Evolutionary conservation across 2,329 filamentous ascomycete genomes (phyloP).

Genomic region (Fusarium concolor): DNA sequence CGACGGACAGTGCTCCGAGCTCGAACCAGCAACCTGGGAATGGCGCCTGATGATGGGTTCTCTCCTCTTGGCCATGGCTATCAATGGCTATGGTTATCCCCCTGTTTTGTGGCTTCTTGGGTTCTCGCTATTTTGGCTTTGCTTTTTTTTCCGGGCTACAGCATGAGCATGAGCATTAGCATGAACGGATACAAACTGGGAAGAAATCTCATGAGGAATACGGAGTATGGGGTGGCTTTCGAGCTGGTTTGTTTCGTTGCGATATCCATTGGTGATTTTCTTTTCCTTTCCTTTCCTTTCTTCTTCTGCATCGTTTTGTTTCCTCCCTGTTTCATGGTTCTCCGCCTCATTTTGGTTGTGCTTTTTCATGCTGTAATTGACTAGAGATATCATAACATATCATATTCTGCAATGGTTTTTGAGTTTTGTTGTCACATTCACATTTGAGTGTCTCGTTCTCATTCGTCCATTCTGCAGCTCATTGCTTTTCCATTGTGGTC

Average conservation of each 20-base stretch:
- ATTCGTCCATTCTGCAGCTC: slow-evolving; percentile 2
- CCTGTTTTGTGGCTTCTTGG: slow-evolving; percentile 4
- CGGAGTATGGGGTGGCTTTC: slow-evolving; percentile 35
- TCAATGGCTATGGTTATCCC: not conserved
- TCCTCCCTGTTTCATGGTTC: not conserved
- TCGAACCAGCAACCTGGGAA: slow-evolving; percentile 12
- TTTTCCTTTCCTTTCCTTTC: not conserved
- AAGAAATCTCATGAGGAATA: slow-evolving; percentile 19
- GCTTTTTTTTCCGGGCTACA: slow-evolving; percentile 1
- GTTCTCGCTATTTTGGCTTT: slow-evolving; percentile 17
- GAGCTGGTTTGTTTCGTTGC: slow-evolving; percentile 24
- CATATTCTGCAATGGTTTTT: slow-evolving; percentile 5
- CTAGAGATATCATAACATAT: slow-evolving; percentile 14
- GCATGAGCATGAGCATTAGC: not conserved
- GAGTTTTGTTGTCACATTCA: not conserved
- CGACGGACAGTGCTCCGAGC: not conserved
- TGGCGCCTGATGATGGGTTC: not conserved
- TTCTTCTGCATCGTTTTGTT: not conserved
- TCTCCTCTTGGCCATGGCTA: not conserved
- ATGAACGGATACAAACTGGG: slow-evolving; percentile 14
- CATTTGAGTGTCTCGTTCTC: not conserved
- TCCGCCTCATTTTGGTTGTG: not conserved
- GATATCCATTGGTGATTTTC: slow-evolving; percentile 32
- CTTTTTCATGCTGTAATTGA: not conserved
- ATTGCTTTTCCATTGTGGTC: slow-evolving; percentile 16